A percentile compares a stretch with the other conserved stretches of the same genome.
Evolutionary conservation across 2,329 filamentous ascomycete species (phyloP).

Genomic region (Graphilbum fragrans): DNA sequence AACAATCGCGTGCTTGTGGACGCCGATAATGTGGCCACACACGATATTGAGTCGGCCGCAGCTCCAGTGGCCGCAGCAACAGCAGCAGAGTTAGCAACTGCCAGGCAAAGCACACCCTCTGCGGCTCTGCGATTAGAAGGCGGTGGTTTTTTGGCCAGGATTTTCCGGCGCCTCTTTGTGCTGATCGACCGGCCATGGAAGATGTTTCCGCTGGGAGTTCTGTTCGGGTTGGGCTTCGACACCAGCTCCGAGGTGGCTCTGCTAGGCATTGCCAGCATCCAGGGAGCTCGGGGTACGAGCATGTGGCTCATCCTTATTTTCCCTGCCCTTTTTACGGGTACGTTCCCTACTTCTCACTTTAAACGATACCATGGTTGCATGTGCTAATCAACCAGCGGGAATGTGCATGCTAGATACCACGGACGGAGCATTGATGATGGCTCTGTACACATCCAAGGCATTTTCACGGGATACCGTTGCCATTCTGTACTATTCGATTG

Average conservation of each 20-base stretch:
- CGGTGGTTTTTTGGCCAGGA: slow-evolving; percentile 57
- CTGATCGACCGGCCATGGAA: slow-evolving; percentile 75
- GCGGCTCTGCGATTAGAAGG: slow-evolving; percentile 59
- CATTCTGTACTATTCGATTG: slow-evolving; percentile 86
- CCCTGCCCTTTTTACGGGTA: slow-evolving; percentile 75
- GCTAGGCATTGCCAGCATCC: slow-evolving; percentile 77
- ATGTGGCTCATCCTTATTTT: slow-evolving; percentile 94
- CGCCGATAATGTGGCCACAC: slow-evolving; percentile 6
- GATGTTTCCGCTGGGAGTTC: slow-evolving; percentile 81
- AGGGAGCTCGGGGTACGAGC: slow-evolving; percentile 73
- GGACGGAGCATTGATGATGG: slow-evolving; percentile 92
- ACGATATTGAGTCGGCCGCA: slow-evolving; percentile 5
- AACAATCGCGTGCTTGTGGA: background rate
- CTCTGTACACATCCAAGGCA: slow-evolving; percentile 70
- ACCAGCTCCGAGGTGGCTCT: slow-evolving; percentile 91
- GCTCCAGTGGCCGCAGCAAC: background rate
- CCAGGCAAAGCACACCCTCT: slow-evolving; percentile 12
- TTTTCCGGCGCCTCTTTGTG: slow-evolving; percentile 67
- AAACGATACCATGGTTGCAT: too few species aligned
- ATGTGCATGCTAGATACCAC: slow-evolving; percentile 94
- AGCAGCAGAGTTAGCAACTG: background rate
- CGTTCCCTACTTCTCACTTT: slow-evolving; percentile 10
- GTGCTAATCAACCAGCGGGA: slow-evolving; percentile 46
- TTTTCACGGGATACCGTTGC: slow-evolving; percentile 75
- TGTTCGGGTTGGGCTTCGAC: slow-evolving; percentile 91